Evolutionary conservation across 2,329 filamentous ascomycete genomes (phyloP), one percentile per base, ranked within the genome.

Genomic region (Trichoderma asperellum): DNA sequence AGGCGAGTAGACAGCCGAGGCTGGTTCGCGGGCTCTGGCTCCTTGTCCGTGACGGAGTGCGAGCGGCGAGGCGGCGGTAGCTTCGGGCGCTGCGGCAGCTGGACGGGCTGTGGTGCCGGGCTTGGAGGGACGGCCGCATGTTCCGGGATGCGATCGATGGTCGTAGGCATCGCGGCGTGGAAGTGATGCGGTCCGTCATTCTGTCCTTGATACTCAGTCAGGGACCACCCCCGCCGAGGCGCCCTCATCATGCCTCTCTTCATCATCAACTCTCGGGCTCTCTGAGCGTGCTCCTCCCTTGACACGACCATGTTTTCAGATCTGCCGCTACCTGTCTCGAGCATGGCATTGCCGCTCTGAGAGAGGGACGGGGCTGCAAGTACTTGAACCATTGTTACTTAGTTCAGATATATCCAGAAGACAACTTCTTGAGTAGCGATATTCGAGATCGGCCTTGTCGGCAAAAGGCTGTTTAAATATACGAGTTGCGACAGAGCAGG

Each of bases 41-140:
- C 86, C 71, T 86, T 84, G 77, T 88, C 86, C 75, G 84, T 88
- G n/a, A 88, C 85, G 10, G 87, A 88, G 76, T 88, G 87, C 12
- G 87, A 88, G 34, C 87, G 83, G 29, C 83, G 85, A 12, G 86
- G 86, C 18, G 82, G 79, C 11, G 82, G 81, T 37, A 86, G 75
- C 65, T 79, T 80, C 27, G 78, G 79, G 58, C 78, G 73, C 21
- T 67, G 72, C 29, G 76, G 71, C 18, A 78, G 71, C 8, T 71
- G 64, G 43, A 70, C 18, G 21, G 62, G 64, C 52, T 72, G 71
- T 11, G 56, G 29, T 60, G 74, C 65, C 4, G 71, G n/a, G n/a
- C n/a, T n/a, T n/a, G n/a, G 57, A 8, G 73, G 65, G 43, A 74
- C 68, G 27, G 71, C 71, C 24, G 73, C 76, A 62, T 80, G 72